Evolutionary conservation across 495 filamentous ascomycete genomes (phyloP), one percentile per base, ranked within the genome.

Genomic region (Durotheca rogersii): DNA sequence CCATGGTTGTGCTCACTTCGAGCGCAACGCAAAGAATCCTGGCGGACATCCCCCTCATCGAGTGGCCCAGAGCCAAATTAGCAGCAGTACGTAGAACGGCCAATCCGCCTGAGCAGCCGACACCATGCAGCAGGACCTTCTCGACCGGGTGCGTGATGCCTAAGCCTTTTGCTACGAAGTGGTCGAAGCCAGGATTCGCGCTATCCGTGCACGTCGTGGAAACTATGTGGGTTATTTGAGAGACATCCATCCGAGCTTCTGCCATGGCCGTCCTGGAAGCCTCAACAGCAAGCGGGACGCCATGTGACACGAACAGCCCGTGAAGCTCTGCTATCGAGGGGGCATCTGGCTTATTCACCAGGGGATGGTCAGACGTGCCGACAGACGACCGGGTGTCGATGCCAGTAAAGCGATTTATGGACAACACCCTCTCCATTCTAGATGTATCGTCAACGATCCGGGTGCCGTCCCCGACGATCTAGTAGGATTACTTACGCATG

Each of bases 171-270:
- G 72, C 74, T 6, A 86, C 82, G 41, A 70, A 81, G 51, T 83
- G 79, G 63, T 86, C 83, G 57, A 81, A 86, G 3, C 83, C 83
- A 6, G 83, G 83, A 61, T 82, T 85, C 17, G 82, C 83, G n/a
- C 77, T 78, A 56, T 84, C 78, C 20, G 83, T 87, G 45, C 80
- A 82, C 15, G 83, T 86, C 0, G 83, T 84, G 12, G 80, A 80
- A 9, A 86, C 79, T 41, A 83, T 72, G 58, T 86, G 84, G 16
- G 83, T 87, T 43, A 86, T 78, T 7, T 83, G 70, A 1, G 56
- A 51, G 1, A 72, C 50, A 19, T 66, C 67, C 7, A 79, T 64
- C 11, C 70, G 67, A 29, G 77, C 74, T 64, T 82, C 82, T 36
- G 56, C 39, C n/a, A 87, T 67, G 0, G 83, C 83, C 58, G 84